Evolutionary conservation across 164 flowering plant species (phyloP), one percentile per base, ranked within the genome.

Genomic region (Annona squamosa): DNA sequence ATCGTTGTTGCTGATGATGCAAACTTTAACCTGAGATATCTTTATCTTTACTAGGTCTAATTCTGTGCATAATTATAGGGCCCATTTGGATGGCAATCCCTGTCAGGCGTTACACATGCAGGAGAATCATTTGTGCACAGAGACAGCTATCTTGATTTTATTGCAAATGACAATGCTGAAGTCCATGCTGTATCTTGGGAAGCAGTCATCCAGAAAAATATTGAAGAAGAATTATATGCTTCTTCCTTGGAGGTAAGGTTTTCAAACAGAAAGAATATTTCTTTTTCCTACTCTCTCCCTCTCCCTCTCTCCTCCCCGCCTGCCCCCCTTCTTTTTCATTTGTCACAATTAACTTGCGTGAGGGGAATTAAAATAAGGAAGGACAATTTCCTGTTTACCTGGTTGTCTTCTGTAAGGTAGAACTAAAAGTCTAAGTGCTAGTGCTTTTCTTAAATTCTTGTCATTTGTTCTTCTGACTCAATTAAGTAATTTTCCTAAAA

Each of bases 71-170:
- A 65, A 47, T 63, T 70, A 48, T 80, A 93, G 99, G 97, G 97
- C 67, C 98, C 99, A 76, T 83, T 96, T 79, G 94, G 94, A 73
- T 93, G 97, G 93, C 92, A 89, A 75, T 86, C 98, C 3, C 44
- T 87, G 19, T 71, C 87, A 48, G 87, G 79, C 52, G 70, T 42
- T 47, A 17, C 84, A 68, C 82, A 90, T 16, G 44, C 80, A 12
- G 88, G 82, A 46, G 97, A 86, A 74, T 77, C 83, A 56, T 82
- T 83, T 75, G 52, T 80, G 5, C 76, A 83, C 45, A 77, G 90
- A 73, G 89, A 85, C 52, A 72, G 80, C 42, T 84, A 85, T 46
- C 79, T 81, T 79, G 77, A 82, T 45, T 76, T 81, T 43, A 82
- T 77, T 74, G 81, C 77, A 71, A 80, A 75, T 74, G 89, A 78